A percentile compares a stretch with the other conserved stretches of the same genome.
phyloP scores from a whole-genome alignment of 2,329 filamentous ascomycete genomes.

The Phialophora macrospora region DNA sequence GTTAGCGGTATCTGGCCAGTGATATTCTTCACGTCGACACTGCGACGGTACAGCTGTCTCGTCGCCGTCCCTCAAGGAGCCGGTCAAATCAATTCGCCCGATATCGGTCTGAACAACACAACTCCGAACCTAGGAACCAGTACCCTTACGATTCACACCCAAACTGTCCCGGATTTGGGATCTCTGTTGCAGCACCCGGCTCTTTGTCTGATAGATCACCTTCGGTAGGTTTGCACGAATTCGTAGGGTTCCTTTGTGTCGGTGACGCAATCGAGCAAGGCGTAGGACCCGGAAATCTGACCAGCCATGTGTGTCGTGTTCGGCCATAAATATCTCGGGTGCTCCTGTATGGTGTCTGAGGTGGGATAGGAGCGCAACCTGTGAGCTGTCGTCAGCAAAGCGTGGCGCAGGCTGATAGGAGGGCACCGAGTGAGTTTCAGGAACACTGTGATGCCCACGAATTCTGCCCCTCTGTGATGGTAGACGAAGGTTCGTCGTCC shows the following conservation, averaged over 20 bases:
- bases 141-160: not conserved
- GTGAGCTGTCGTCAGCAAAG: not conserved
- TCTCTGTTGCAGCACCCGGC: not conserved
- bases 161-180: not conserved
- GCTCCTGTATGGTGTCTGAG: not conserved
- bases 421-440: not conserved
- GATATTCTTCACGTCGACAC: not conserved
- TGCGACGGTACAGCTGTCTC: not conserved
- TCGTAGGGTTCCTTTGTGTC: not conserved
- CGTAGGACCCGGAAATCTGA: not conserved
- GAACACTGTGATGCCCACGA: not conserved
- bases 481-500: not conserved
- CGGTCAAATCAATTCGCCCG: not conserved
- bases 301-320: not conserved
- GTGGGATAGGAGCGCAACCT: not conserved
- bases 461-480: not conserved
- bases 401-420: slow-evolving; percentile 20
- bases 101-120: not conserved
- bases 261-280: not conserved
- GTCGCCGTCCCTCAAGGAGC: not conserved
- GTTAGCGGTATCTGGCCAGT: not conserved
- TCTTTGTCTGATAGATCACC: not conserved
- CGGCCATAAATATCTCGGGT: not conserved
- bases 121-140: not conserved
- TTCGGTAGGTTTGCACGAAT: not conserved